Evolutionary conservation across 2,329 filamentous ascomycete species (phyloP).

Genomic region (Berkeleyomyces basicola): DNA sequence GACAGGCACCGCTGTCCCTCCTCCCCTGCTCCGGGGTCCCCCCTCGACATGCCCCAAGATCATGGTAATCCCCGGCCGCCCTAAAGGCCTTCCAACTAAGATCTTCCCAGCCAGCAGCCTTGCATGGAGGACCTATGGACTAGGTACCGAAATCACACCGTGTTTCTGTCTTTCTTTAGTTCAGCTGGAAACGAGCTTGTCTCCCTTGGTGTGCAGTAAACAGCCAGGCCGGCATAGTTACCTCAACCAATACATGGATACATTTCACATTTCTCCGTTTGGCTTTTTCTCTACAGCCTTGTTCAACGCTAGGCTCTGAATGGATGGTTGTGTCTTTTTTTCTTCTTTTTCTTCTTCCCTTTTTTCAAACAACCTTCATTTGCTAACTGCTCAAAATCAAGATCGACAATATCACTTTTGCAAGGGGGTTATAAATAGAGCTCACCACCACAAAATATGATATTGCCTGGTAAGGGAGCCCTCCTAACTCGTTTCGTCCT

Average conservation of each 20-base stretch:
- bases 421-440: neutral
- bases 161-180: neutral
- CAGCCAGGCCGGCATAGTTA: too few species aligned
- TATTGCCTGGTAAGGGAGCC: neutral
- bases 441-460: neutral
- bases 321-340: neutral
- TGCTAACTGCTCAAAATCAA: neutral
- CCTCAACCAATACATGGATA: too few species aligned
- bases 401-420: neutral
- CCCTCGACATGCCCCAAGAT: constrained; percentile 4
- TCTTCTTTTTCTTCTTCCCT: neutral
- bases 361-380: neutral
- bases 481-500: neutral
- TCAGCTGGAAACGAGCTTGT: neutral
- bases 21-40: neutral
- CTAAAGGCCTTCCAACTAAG: neutral
- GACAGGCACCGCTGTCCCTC: too few species aligned
- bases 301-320: neutral
- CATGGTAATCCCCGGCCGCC: constrained; percentile 8
- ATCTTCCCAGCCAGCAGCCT: neutral
- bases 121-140: neutral
- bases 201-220: too few species aligned
- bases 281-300: neutral
- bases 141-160: neutral
- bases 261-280: neutral